Conservation (phyloP, 306 rosid species). For the Glycine tomentella region DNA sequence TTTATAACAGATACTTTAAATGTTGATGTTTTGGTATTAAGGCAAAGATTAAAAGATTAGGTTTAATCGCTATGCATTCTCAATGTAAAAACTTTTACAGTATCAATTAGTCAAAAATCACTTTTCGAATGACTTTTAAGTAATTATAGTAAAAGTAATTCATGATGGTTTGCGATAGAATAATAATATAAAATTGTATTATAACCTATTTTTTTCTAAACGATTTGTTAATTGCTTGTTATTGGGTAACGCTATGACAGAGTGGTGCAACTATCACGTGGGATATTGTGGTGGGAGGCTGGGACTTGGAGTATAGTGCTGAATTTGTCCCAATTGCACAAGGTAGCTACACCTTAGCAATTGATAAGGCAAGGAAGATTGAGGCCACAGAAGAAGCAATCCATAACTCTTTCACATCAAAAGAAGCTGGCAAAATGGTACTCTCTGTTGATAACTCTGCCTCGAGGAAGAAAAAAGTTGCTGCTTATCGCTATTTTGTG, state of each 20-base stretch:
- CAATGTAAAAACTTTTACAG: no score
- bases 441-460: slow-evolving; percentile 88
- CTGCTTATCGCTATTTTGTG: slow-evolving; percentile 86
- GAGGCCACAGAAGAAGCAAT: slow-evolving; percentile 75
- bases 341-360: slow-evolving; percentile 78
- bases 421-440: slow-evolving; percentile 77
- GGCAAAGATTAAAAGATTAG: no score
- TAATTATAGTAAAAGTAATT: no score
- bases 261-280: slow-evolving; percentile 82
- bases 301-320: slow-evolving; percentile 91
- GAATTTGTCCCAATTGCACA: slow-evolving; percentile 75
- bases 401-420: slow-evolving; percentile 71
- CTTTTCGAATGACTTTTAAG: no score
- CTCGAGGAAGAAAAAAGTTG: slow-evolving; percentile 80
- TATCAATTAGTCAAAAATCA: no score
- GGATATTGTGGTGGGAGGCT: slow-evolving; percentile 95
- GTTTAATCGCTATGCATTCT: no score
- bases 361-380: slow-evolving; percentile 75
- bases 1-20: no score
- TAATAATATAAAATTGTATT: no score
- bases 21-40: no score
- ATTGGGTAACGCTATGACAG: slow-evolving; percentile 59
- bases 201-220: neutral
- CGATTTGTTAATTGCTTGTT: slow-evolving; percentile 1
- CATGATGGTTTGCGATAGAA: no score